Base-by-base conservation (phyloP, 1,139 yeast genomes). In the Sugiyamaella grinbergsii region DNA sequence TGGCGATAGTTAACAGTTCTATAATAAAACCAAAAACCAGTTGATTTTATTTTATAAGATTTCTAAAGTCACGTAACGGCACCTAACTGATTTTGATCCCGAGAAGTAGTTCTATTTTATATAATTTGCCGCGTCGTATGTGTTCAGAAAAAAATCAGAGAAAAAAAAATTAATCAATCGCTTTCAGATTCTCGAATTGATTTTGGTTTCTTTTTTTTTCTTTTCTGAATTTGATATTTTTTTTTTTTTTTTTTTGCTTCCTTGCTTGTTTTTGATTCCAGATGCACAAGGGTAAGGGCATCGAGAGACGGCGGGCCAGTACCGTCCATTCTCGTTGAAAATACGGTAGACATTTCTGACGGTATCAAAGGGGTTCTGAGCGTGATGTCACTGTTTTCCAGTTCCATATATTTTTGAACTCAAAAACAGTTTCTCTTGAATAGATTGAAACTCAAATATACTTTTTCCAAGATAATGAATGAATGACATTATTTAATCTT, bases 1-100 rank as follows among this genome's bases (percentile, higher is more conserved):
- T 22, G 40, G 22, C 40, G 28, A 22, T 36, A 34, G 8, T n/a
- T n/a, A n/a, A 19, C 24, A 16, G 23, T 34, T 34, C 13, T 34
- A 34, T 34, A 34, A 36, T 18, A 36, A 36, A 36, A 36, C 13
- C 40, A 36, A 36, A 36, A 36, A 20, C 40, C 40, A 36, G 40
- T 36, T 36, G 40, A 36, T 23, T 36, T n/a, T 36, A 36, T 36
- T 36, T 11, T 16, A 19, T 36, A 22, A 15, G 24, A 36, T 2
- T 20, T 36, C 22, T 20, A 36, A 36, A 13, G 40, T 36, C 22
- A 36, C 26, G 28, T 33, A 13, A 36, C 40, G 15, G 33, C 13
- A 36, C 40, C 20, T 6, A 8, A 5, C 7, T 11, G 22, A 33
- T 11, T 11, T 22, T 11, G 22, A 33, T 11, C n/a, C n/a, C 24